A percentile compares a stretch with the other conserved stretches of the same genome.
phyloP scores from a whole-genome alignment of 306 rosid genomes.

The Trichosanthes truncata region DNA sequence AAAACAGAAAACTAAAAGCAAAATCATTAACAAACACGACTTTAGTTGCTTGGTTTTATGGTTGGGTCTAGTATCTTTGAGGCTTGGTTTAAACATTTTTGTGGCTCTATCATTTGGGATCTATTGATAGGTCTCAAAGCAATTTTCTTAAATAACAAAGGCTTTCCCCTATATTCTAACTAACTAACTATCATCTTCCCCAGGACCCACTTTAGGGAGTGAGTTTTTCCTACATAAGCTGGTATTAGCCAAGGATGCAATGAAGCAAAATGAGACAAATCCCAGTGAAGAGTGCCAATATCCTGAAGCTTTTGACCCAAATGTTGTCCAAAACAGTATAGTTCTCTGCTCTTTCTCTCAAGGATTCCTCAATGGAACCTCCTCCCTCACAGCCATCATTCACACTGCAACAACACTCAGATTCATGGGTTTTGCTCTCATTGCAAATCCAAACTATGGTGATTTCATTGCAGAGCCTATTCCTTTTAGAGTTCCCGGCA shows the following conservation, averaged over 20 bases:
- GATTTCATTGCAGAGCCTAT: conserved; percentile 62
- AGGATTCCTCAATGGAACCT: conserved; percentile 57
- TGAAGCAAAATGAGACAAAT: conserved; percentile 31
- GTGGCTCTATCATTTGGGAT: neutral
- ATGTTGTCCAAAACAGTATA: conserved; percentile 34
- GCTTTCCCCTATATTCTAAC: too few relatives aligned
- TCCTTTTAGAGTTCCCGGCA: conserved; percentile 50
- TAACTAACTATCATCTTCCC: neutral
- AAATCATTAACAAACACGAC: too few relatives aligned
- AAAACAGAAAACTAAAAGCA: too few relatives aligned
- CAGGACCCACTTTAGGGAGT: conserved; percentile 42
- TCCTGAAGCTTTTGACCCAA: conserved; percentile 55
- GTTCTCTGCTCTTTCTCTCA: conserved; percentile 63
- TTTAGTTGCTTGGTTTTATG: too few relatives aligned
- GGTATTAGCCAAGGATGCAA: conserved; percentile 67
- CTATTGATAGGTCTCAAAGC: neutral
- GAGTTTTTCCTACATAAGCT: conserved; percentile 37
- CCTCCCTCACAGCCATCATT: conserved; percentile 46
- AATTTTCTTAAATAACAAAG: neutral
- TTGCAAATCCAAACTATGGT: conserved; percentile 60
- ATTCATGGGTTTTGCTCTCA: conserved; percentile 42
- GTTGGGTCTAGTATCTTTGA: too few relatives aligned
- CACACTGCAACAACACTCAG: conserved; percentile 43
- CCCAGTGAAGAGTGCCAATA: conserved; percentile 76
- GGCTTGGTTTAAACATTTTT: neutral